Base-by-base conservation (phyloP, 257 asterid genomes). In the Marsdenia floribunda region DNA sequence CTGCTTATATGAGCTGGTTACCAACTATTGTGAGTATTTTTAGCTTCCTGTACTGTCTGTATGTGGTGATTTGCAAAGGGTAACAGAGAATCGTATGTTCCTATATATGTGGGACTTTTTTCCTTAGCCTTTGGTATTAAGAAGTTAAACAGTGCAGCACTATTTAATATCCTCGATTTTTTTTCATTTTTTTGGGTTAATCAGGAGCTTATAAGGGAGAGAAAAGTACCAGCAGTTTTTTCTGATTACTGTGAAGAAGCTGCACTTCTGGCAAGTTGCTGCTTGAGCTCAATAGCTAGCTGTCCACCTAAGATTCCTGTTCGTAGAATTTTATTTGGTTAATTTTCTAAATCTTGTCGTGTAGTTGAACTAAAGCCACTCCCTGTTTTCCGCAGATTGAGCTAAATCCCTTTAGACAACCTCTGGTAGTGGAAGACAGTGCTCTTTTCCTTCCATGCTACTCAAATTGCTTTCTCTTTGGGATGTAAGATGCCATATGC, bases 241-340 rank as follows among this genome's bases (percentile, higher is more conserved):
- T 88, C 99, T 6, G 99, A 94, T 85, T 94, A 88, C 78, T 94
- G 97, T 71, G 97, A 94, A 81, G 99, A 94, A 84, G 99, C 99
- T 81, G 86, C 86, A 50, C 78, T 79, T 87, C 85, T 92, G 79
- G 97, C 97, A 5, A 83, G 78, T 80, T 52, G 80, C 73, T 94
- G 97, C 86, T 80, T 89, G 65, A 88, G 80, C 80, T 83, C 89
- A 3, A 80, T 75, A 71, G 85, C 88, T 3, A 86, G 87, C 80
- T 59, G 72, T 69, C 76, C 86, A 77, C 89, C 85, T 55, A 79
- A 80, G 65, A 83, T 94, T 78, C 89, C 81, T 44, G 92, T 93
- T 40, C 4, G 88, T 78, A 68, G 71, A 47, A 75, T 73, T 73
- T 50, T 58, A 38, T 7, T 66, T 38, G 33, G n/a, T 1, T 66